These are phyloP conservation scores for Russula earlei DNA, from an alignment of 768 basidiomycete species.

Conservation along the genomic window DNA sequence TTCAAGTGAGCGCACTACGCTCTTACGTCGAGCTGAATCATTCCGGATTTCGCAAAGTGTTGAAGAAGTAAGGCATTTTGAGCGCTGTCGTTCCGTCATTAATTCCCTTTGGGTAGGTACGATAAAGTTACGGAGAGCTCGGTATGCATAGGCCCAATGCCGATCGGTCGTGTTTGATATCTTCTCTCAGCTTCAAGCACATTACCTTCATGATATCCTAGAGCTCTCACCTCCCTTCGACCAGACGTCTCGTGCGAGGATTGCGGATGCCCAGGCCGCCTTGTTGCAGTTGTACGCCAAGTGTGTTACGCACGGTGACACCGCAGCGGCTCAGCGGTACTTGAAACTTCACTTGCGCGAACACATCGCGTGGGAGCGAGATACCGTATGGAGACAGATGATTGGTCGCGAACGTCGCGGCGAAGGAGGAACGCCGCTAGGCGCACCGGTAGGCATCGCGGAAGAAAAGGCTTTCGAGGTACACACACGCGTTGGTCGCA, in stretches of 20 bases:
- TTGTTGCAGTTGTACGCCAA: conserved; percentile 73
- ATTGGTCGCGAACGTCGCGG: conserved; percentile 74
- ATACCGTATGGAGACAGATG: conserved; percentile 97
- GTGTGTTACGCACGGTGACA: conserved; percentile 73
- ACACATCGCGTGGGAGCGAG: conserved; percentile 93
- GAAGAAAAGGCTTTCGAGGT: conserved; percentile 41
- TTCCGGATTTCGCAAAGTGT: conserved; percentile 88
- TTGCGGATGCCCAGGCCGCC: conserved; percentile 47
- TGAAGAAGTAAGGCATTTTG: conserved; percentile 70
- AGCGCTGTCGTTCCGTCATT: conserved; percentile 2
- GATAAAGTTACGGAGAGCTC: conserved; percentile 85
- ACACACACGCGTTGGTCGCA: conserved; percentile 53
- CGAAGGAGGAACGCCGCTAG: conserved; percentile 26
- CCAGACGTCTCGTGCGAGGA: conserved; percentile 46
- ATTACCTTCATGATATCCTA: conserved; percentile 64
- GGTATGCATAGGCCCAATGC: conserved; percentile 25
- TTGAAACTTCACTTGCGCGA: conserved; percentile 83
- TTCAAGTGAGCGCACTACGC: conserved; percentile 62
- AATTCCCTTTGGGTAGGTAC: conserved; percentile 45
- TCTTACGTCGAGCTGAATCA: conserved; percentile 89
- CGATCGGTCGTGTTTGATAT: background rate
- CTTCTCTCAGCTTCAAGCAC: conserved; percentile 53
- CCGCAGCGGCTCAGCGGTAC: conserved; percentile 61
- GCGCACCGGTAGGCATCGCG: conserved; percentile 25
- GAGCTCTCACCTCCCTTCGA: conserved; percentile 63